Evolutionary conservation across 2,329 filamentous ascomycete genomes (phyloP).

Genomic region (Xylariales sp.): DNA sequence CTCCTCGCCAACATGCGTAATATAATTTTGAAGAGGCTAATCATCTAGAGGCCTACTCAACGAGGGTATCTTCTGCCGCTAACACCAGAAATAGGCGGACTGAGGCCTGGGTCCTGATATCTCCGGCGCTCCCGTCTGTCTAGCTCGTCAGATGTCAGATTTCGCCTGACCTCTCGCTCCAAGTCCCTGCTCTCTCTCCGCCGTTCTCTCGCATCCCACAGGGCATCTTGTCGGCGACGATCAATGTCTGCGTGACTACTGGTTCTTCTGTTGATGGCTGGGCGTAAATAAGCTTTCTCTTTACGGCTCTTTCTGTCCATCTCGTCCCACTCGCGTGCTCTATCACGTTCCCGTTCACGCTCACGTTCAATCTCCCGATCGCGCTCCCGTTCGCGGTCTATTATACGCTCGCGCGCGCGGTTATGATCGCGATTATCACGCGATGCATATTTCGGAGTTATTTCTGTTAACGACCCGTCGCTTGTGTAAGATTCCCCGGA

Average conservation of each 20-base stretch:
- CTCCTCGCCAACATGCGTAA: conserved; percentile 27
- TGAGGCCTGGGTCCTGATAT: conserved; percentile 42
- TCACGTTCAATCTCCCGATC: conserved; percentile 43
- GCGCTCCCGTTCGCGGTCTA: conserved; percentile 42
- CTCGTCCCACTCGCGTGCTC: conserved; percentile 40
- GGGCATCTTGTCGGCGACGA: conserved; percentile 42
- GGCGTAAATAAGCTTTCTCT: conserved; percentile 45
- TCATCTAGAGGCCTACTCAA: conserved; percentile 18
- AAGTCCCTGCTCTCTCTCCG: conserved; percentile 46
- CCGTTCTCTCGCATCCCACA: conserved; percentile 45
- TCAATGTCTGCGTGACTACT: conserved; percentile 50
- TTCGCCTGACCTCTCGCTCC: conserved; percentile 50
- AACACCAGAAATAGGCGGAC: conserved; percentile 43
- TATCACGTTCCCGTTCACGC: conserved; percentile 44
- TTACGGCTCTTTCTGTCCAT: conserved; percentile 45
- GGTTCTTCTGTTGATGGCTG: conserved; percentile 43
- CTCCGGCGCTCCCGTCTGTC: conserved; percentile 46
- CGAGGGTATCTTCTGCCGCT: conserved; percentile 47
- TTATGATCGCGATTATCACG: conserved; percentile 46
- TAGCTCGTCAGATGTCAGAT: conserved; percentile 46
- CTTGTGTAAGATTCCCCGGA: conserved; percentile 48
- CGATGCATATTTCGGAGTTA: conserved; percentile 40
- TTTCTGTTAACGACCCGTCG: conserved; percentile 46
- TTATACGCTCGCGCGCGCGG: conserved; percentile 40
- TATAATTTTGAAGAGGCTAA: background rate